A percentile compares a stretch with the other conserved stretches of the same genome.
These are phyloP conservation scores for Canna indica DNA, from an alignment of 176 grass and related monocot species.

Conservation along the genomic window DNA sequence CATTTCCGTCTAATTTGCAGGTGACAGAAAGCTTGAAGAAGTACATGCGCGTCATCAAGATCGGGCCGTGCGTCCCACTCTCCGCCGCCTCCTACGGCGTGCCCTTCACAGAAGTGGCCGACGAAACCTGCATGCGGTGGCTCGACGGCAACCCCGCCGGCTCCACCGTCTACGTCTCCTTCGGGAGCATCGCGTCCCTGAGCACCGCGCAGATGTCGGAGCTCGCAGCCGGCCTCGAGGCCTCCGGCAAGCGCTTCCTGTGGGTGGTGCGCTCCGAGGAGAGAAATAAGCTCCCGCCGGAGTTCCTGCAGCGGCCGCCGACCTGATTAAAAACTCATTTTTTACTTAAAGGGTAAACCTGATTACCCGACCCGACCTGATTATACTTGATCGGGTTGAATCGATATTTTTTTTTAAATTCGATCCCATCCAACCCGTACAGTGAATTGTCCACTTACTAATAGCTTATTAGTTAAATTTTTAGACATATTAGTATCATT, in stretches of 20 bases:
- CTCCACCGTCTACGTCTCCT: slow-evolving; percentile 59
- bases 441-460: too few relatives aligned
- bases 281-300: background rate
- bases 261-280: slow-evolving; percentile 17
- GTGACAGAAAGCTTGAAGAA: slow-evolving; percentile 13
- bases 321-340: too few relatives aligned
- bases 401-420: too few relatives aligned
- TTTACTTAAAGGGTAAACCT: too few relatives aligned
- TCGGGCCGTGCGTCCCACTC: slow-evolving; percentile 30
- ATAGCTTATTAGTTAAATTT: too few relatives aligned
- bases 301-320: background rate
- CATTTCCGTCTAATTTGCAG: too few relatives aligned
- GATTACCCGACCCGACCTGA: too few relatives aligned
- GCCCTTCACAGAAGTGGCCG: slow-evolving; percentile 29
- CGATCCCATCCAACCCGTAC: too few relatives aligned
- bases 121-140: slow-evolving; percentile 50
- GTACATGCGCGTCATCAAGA: slow-evolving; percentile 8
- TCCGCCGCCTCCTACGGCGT: slow-evolving; percentile 27
- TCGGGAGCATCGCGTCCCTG: slow-evolving; percentile 49
- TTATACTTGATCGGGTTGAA: too few relatives aligned
- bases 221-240: slow-evolving; percentile 31
- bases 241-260: slow-evolving; percentile 30
- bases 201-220: slow-evolving; percentile 35
- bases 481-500: too few relatives aligned
- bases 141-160: slow-evolving; percentile 26